Evolutionary conservation across 768 basidiomycete genomes (phyloP).

Genomic region (Boletus sensibilis): DNA sequence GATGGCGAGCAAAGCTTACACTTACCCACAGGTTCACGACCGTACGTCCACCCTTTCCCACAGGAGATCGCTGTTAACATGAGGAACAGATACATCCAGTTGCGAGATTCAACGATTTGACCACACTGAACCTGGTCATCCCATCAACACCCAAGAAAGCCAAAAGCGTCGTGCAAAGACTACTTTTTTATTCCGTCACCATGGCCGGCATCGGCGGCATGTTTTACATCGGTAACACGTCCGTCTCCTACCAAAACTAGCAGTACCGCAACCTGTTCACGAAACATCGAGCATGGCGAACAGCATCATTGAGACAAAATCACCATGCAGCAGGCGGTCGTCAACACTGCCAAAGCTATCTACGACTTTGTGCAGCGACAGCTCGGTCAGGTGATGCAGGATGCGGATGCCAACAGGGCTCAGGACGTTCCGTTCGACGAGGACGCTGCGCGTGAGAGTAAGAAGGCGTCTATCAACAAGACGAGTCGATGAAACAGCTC

Average conservation of each 20-base stretch:
- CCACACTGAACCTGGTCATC: conserved; percentile 54
- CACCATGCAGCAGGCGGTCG: conserved; percentile 58
- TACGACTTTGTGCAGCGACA: conserved; percentile 53
- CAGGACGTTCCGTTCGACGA: conserved; percentile 19
- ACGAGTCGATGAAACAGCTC: conserved; percentile 34
- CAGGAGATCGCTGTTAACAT: background rate
- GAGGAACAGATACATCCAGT: conserved; percentile 60
- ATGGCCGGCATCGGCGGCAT: conserved; percentile 67
- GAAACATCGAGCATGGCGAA: conserved; percentile 80
- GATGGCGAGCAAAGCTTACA: conserved; percentile 5
- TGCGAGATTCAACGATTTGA: conserved; percentile 61
- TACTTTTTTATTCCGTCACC: conserved; percentile 67
- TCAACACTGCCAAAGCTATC: conserved; percentile 46
- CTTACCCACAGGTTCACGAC: conserved; percentile 22
- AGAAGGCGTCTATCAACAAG: conserved; percentile 39
- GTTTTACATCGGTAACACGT: conserved; percentile 82
- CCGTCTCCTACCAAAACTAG: conserved; percentile 73
- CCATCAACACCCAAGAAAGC: conserved; percentile 50
- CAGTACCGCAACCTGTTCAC: conserved; percentile 85
- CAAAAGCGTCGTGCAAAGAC: conserved; percentile 51
- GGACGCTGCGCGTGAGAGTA: conserved; percentile 37
- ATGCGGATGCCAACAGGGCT: conserved; percentile 25
- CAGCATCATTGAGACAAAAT: conserved; percentile 74
- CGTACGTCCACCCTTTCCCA: conserved; percentile 25
- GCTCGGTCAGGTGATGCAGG: conserved; percentile 38